Evolutionary conservation across 805 yeast species (phyloP).

Genomic region (Myxozyma kluyveri): DNA sequence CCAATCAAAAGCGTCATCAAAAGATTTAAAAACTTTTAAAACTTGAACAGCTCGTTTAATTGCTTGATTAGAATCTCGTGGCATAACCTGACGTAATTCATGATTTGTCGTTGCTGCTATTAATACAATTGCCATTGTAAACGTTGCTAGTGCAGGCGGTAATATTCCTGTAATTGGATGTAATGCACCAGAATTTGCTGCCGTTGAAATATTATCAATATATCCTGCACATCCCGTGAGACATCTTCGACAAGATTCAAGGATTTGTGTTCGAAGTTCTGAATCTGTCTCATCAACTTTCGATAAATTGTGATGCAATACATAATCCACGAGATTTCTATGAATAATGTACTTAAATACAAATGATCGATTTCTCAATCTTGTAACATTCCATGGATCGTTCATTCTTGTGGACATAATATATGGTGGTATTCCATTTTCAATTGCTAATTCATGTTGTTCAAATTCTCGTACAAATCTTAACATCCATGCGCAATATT

Average conservation of each 20-base stretch:
- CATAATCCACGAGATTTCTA: constrained; percentile 2
- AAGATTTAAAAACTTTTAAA: background rate
- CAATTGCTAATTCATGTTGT: background rate
- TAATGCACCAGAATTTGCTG: background rate
- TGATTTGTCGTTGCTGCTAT: background rate
- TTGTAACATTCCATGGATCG: constrained; percentile 3
- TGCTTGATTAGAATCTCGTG: background rate
- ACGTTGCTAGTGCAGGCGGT: background rate
- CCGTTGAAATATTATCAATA: background rate
- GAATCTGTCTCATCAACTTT: background rate
- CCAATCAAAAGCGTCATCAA: background rate
- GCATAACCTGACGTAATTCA: background rate
- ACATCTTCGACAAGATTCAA: background rate
- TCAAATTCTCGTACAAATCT: constrained; percentile 3
- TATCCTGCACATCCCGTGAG: background rate
- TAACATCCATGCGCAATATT: background rate
- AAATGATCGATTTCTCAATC: background rate
- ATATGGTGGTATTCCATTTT: constrained; percentile 2
- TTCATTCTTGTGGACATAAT: background rate
- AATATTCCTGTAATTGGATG: background rate
- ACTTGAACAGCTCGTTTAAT: background rate
- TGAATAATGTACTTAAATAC: constrained; percentile 1
- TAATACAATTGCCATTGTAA: background rate
- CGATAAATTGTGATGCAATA: too few relatives aligned
- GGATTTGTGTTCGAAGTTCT: background rate